These are phyloP conservation scores for Geotrichum cucujoidarum DNA, from an alignment of 1,139 yeast species.

Conservation along the genomic window DNA sequence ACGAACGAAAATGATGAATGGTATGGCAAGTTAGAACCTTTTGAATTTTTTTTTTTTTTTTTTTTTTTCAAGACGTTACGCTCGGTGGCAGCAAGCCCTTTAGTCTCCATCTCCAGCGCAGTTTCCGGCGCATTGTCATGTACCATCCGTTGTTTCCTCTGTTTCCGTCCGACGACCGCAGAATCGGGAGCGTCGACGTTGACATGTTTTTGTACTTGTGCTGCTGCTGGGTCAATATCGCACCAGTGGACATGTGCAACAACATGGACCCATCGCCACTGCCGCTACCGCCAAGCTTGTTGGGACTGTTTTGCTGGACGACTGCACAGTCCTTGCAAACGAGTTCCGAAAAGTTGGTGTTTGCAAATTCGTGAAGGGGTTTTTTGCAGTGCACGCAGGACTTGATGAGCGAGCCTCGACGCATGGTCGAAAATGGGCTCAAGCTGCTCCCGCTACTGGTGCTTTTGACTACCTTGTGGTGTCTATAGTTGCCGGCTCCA, in stretches of 20 bases:
- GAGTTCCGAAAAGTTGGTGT: conserved; percentile 10
- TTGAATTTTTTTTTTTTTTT: too few relatives aligned
- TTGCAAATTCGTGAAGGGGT: conserved; percentile 9
- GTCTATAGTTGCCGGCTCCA: too few relatives aligned
- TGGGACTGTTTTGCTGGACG: conserved; percentile 7
- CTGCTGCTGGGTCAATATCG: neutral
- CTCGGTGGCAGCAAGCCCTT: conserved; percentile 13
- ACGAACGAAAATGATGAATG: too few relatives aligned
- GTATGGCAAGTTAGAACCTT: too few relatives aligned
- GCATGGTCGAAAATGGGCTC: conserved; percentile 16
- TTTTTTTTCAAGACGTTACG: neutral
- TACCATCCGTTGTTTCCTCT: conserved; percentile 13
- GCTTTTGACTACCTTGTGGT: neutral
- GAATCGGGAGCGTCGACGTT: neutral
- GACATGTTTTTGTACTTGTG: neutral
- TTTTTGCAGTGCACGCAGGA: conserved; percentile 13
- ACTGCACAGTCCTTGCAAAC: conserved; percentile 15
- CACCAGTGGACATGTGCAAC: neutral
- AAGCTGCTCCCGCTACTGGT: neutral
- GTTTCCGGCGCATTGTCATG: conserved; percentile 5
- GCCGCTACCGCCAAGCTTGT: too few relatives aligned
- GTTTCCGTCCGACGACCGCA: neutral
- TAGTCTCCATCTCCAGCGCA: conserved; percentile 17
- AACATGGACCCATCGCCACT: too few relatives aligned
- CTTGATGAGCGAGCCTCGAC: conserved; percentile 11